Conservation (phyloP, 192 early-diverging fungal genomes). For the Anaeromyces robustus region DNA sequence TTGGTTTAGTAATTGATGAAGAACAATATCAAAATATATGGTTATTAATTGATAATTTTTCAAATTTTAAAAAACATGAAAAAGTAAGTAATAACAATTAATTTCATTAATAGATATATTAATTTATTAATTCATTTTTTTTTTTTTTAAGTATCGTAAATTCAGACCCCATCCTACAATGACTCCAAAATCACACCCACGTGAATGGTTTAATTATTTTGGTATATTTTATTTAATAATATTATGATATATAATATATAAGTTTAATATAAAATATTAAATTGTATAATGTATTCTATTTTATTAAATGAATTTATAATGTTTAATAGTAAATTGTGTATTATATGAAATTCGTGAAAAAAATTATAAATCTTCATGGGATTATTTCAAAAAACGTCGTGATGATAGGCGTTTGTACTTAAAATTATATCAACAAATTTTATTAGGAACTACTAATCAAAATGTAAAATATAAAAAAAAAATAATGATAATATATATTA, state of each 20-base stretch:
- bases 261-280: background rate
- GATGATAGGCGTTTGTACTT: conserved; percentile 36
- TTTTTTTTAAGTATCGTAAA: conserved; percentile 76
- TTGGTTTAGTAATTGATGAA: conserved; percentile 59
- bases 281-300: background rate
- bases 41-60: conserved; percentile 65
- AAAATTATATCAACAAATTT: background rate
- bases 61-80: conserved; percentile 60
- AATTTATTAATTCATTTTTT: too few species aligned
- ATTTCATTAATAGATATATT: too few species aligned
- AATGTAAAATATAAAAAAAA: background rate
- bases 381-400: conserved; percentile 58
- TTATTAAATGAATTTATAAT: background rate
- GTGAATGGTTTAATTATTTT: conserved; percentile 58
- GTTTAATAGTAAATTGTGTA: conserved; percentile 61
- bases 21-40: conserved; percentile 74
- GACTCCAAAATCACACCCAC: conserved; percentile 67
- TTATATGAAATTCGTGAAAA: conserved; percentile 76
- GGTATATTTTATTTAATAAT: conserved; percentile 6
- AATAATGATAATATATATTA: too few species aligned
- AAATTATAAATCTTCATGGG: conserved; percentile 72
- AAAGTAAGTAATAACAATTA: conserved; percentile 20
- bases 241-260: background rate
- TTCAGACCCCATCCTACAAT: conserved; percentile 67
- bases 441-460: background rate